A percentile compares a stretch with the other conserved stretches of the same genome.
phyloP scores from a whole-genome alignment of 257 asterid genomes.

The Lycium barbarum region DNA sequence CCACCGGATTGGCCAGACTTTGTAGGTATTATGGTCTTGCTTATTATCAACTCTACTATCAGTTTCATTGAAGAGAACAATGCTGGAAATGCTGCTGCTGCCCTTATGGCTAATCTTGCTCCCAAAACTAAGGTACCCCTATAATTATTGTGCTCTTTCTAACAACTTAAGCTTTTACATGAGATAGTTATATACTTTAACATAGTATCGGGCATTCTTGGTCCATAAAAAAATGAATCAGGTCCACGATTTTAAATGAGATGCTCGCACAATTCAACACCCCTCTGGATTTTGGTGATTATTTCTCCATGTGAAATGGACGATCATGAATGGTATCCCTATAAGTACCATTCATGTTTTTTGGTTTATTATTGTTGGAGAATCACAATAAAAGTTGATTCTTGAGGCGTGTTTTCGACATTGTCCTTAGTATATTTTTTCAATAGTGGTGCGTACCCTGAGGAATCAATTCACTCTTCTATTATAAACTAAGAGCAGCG shows the following conservation, averaged over 20 bases:
- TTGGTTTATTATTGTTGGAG: too few species aligned
- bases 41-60: constrained; percentile 71
- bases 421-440: too few species aligned
- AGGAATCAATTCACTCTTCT: too few species aligned
- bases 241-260: neutral
- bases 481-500: too few species aligned
- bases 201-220: neutral
- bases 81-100: constrained; percentile 82
- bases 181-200: neutral
- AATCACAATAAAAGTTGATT: too few species aligned
- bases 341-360: too few species aligned
- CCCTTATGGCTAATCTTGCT: constrained; percentile 78
- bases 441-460: too few species aligned
- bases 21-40: constrained; percentile 56
- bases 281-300: neutral
- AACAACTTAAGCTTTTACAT: neutral
- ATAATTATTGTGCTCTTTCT: neutral
- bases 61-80: constrained; percentile 79
- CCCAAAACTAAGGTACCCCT: constrained; percentile 63
- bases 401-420: too few species aligned
- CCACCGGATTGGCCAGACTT: constrained; percentile 88
- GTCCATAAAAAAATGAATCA: neutral
- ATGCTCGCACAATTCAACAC: neutral
- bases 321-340: neutral
- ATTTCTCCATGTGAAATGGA: neutral